Base-by-base conservation (phyloP, 1,284 basidiomycete genomes). In the Ustilago vetiveriae region DNA sequence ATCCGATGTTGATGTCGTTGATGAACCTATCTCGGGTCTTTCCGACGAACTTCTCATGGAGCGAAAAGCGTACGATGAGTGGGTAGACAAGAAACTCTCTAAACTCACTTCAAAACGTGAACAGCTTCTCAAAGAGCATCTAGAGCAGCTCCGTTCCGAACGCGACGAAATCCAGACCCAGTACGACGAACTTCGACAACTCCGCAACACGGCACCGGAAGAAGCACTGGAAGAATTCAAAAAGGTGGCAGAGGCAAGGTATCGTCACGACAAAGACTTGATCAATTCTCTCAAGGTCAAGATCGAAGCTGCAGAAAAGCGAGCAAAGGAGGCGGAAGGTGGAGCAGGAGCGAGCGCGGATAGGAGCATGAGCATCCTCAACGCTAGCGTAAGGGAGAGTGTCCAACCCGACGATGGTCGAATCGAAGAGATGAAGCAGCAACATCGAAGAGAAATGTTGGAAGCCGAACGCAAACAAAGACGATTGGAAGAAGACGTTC, bases 161-260 rank as follows among this genome's bases (percentile, higher is more conserved):
- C 60, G 69, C 21, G 76, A 79, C 37, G 73, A 73, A 6, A 58
- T 78, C n/a, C 76, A 79, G 53, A 44, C 57, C 3, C 75, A 81
- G 52, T 75, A 78, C 51, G 78, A 81, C 47, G 57, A 74, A 35
- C 60, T 81, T n/a, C 59, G 72, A n/a, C 67, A 72, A 21, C 52
- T 79, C 10, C 62, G 78, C 3, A 26, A 59, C 13, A 78, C 77
- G 0, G 60, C 59, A 30, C 54, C 74, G 14, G 79, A 81, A 55
- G 53, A 65, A 40, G 59, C 55, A 19, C 50, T 81, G 23, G 67
- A 66, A 9, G 76, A 76, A 32, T 69, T 68, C 54, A 74, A 72
- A 35, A 66, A 67, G 40, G 63, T 58, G 10, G 73, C 72, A 16
- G 77, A 78, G 32, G 62, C 70, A 26, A 63, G 72, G 21, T 74